phyloP scores from a whole-genome alignment of 176 grass and related monocot species.

The Themeda triandra region DNA sequence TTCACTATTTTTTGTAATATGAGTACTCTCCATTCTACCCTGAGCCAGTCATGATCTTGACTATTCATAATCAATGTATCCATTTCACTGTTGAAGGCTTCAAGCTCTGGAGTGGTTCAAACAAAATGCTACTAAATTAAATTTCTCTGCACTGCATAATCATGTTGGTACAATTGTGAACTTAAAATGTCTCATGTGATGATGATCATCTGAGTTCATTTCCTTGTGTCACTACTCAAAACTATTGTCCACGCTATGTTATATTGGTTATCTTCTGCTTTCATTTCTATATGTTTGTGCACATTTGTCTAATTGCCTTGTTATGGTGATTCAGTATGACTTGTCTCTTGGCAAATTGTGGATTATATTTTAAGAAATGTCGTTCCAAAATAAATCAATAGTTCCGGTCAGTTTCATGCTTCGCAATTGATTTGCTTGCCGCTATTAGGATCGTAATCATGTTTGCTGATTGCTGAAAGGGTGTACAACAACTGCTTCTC shows the following conservation, averaged over 20 bases:
- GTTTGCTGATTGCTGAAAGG: neutral
- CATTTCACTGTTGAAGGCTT: neutral
- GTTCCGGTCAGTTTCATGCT: neutral
- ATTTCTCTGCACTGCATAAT: neutral
- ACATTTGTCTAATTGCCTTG: neutral
- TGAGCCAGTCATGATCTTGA: neutral
- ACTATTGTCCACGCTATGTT: neutral
- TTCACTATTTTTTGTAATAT: neutral
- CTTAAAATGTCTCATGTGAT: neutral
- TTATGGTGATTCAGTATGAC: neutral
- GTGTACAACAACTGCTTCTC: neutral
- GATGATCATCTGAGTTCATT: neutral
- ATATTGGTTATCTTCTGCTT: neutral
- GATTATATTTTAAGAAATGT: neutral
- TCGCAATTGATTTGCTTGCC: neutral
- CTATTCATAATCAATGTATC: constrained; percentile 13
- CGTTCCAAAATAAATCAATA: neutral
- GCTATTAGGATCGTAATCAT: neutral
- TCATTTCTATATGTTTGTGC: neutral
- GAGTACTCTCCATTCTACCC: neutral
- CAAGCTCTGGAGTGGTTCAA: neutral
- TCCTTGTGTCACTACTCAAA: neutral
- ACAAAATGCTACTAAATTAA: neutral
- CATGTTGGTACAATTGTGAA: neutral
- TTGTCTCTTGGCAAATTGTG: neutral